Percentiles rank a stretch among this genome's conserved stretches.
phyloP scores from a whole-genome alignment of 768 basidiomycete genomes.

The Boletus fagicola region DNA sequence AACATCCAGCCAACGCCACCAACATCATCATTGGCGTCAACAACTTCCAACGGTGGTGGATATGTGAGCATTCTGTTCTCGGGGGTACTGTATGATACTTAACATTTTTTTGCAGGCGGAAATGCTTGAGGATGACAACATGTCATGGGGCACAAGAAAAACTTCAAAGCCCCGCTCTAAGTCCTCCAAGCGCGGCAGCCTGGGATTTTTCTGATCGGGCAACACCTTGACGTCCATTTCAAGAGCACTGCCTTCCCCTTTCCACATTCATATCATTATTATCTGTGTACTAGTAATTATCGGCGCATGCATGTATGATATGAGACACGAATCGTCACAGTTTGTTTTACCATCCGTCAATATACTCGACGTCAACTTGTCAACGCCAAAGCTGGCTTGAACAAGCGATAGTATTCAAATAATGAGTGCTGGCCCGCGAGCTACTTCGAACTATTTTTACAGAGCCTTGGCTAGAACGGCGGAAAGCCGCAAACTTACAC shows the following conservation, averaged over 20 bases:
- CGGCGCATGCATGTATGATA: constrained; percentile 15
- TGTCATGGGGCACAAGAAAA: constrained; percentile 24
- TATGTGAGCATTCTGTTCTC: constrained; percentile 14
- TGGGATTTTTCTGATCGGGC: constrained; percentile 11
- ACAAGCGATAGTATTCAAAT: background rate
- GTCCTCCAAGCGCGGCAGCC: constrained; percentile 6
- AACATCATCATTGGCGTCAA: background rate
- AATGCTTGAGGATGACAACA: constrained; percentile 31
- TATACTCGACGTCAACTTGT: background rate
- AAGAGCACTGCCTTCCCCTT: background rate
- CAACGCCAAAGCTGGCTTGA: background rate
- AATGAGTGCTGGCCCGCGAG: background rate
- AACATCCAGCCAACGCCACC: constrained; percentile 12
- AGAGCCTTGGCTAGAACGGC: background rate
- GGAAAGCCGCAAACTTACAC: background rate
- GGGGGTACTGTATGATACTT: background rate
- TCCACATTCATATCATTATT: constrained; percentile 2
- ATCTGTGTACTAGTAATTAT: constrained; percentile 1
- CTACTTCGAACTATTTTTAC: constrained; percentile 9
- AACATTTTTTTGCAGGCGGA: constrained; percentile 16
- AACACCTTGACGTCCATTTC: background rate
- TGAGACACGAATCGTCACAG: background rate
- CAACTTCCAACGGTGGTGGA: constrained; percentile 2
- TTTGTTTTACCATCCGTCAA: background rate
- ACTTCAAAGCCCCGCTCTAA: background rate